Percentiles rank a stretch among this genome's conserved stretches.
These are phyloP conservation scores for Linderina pennispora DNA, from an alignment of 192 early-diverging fungal genomes.

Conservation along the genomic window DNA sequence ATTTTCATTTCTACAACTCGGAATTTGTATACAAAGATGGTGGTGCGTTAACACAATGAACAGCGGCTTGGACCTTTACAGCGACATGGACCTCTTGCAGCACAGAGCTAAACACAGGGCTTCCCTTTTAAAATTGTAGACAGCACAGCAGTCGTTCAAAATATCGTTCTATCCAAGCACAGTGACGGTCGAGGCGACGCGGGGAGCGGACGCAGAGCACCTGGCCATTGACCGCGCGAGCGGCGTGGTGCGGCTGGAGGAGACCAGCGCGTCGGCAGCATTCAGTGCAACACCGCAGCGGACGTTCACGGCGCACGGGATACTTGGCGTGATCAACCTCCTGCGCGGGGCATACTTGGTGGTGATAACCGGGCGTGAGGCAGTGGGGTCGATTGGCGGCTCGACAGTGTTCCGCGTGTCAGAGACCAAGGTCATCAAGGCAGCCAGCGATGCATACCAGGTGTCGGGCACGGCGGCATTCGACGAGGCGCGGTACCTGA, in stretches of 20 bases:
- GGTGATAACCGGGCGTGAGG: slow-evolving; percentile 38
- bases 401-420: slow-evolving; percentile 37
- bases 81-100: not conserved
- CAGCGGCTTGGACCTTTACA: not conserved
- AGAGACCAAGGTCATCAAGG: slow-evolving; percentile 35
- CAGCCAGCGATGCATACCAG: slow-evolving; percentile 13
- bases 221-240: slow-evolving; percentile 30
- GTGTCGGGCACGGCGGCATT: slow-evolving; percentile 21
- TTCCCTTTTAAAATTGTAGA: too few species aligned
- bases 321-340: slow-evolving; percentile 41
- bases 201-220: slow-evolving; percentile 27
- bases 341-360: slow-evolving; percentile 42
- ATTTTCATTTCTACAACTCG: too few species aligned
- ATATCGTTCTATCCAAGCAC: slow-evolving; percentile 30
- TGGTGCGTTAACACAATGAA: not conserved
- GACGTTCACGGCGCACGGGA: slow-evolving; percentile 36
- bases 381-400: slow-evolving; percentile 25
- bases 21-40: not conserved
- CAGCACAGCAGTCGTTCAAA: not conserved
- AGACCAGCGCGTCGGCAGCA: slow-evolving; percentile 4
- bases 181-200: slow-evolving; percentile 34
- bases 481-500: slow-evolving; percentile 62
- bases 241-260: slow-evolving; percentile 11
- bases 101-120: too few species aligned
- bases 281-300: slow-evolving; percentile 30